Base-by-base conservation (phyloP, 2,329 filamentous ascomycete genomes). In the Eurotiales sp. region DNA sequence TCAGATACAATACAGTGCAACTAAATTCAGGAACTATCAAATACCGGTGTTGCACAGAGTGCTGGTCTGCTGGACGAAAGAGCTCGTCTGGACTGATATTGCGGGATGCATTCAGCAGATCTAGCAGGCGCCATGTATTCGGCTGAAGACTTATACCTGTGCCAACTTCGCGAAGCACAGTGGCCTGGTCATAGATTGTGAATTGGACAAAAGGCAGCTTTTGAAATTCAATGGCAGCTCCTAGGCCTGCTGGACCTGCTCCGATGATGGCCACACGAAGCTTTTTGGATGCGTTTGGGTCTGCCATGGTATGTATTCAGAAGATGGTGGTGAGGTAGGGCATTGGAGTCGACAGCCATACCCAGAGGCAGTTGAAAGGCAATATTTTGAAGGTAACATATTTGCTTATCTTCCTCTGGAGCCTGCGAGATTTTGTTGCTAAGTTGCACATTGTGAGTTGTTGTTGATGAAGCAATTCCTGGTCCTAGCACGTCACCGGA, bases 121-220 rank as follows among this genome's bases (percentile, higher is more conserved):
- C 52, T 4, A 54, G 25, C 32, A 54, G 12, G 22, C 48, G 47
- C 52, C 52, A 54, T 23, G 52, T 54, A 32, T 43, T 54, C 5
- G 47, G 40, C 43, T 54, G 52, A 19, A 54, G 36, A 21, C 52
- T 54, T 12, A 54, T 54, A 12, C 52, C 52, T 4, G 52, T 43
- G 5, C 52, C 52, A 25, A 54, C 30, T 27, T 54, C 52, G 15
- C 42, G 47, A 10, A 54, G 37, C 14, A 37, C 47, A 29, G 47
- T 51, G 1, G 41, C 52, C 46, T 48, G 46, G 21, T 48, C 46
- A n/a, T 48, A 48, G 21, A 48, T 30, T 32, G 25, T 48, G 8
- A 25, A 40, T 8, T 48, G 34, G 34, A 48, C 46, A 41, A 48
- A 48, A 11, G 32, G 21, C n/a, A 48, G 46, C 22, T 48, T 39